Evolutionary conservation across 176 grass and related monocot species (phyloP).

Genomic region (Microstegium vimineum): DNA sequence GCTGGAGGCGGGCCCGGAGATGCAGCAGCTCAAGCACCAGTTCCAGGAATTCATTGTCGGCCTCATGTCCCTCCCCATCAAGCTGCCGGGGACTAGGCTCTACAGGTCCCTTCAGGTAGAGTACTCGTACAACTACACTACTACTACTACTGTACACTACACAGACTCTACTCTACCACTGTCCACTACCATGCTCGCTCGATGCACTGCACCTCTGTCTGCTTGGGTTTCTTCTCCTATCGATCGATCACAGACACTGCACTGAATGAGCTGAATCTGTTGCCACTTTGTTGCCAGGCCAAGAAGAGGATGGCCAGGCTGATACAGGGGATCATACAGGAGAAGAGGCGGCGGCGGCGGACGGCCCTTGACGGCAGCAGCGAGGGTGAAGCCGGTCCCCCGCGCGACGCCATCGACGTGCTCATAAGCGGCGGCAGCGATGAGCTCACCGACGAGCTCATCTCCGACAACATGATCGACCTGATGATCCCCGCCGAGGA

Average conservation of each 20-base stretch:
- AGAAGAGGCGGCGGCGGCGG: conserved; percentile 54
- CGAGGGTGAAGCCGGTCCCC: background rate
- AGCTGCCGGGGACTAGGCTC: conserved; percentile 83
- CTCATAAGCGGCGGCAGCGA: conserved; percentile 55
- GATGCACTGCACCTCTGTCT: background rate
- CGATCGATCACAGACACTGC: background rate
- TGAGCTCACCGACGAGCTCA: conserved; percentile 79
- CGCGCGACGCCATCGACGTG: conserved; percentile 65
- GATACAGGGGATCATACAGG: conserved; percentile 81
- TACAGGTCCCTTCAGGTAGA: conserved; percentile 89
- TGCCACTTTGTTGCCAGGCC: conserved; percentile 32
- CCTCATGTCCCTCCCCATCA: conserved; percentile 88
- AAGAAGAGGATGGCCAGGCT: conserved; percentile 87
- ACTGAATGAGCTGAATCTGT: background rate
- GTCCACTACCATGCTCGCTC: background rate
- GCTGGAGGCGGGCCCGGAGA: conserved; percentile 71
- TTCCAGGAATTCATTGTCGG: conserved; percentile 98
- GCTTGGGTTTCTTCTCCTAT: background rate
- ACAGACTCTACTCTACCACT: background rate
- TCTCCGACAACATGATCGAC: conserved; percentile 99
- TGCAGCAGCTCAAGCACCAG: conserved; percentile 85
- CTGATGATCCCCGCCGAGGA: conserved; percentile 98
- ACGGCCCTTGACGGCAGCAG: background rate
- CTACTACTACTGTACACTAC: too few species aligned
- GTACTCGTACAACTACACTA: conserved; percentile 17